A percentile compares a stretch with the other conserved stretches of the same genome.
phyloP scores from a whole-genome alignment of 2,329 filamentous ascomycete genomes.

The Alternaria solani region DNA sequence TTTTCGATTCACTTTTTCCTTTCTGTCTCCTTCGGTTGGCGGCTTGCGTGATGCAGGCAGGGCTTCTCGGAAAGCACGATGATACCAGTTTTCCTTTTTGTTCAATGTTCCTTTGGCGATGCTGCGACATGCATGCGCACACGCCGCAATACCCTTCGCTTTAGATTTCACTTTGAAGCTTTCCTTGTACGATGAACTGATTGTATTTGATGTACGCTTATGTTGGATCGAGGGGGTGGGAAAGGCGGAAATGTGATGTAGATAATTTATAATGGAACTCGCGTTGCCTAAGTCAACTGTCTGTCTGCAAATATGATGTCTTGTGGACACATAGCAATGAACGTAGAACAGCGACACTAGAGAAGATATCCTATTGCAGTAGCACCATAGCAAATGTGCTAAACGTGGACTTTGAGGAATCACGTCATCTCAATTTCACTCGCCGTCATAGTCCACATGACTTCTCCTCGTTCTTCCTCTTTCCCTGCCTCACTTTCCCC shows the following conservation, averaged over 20 bases:
- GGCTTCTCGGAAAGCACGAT: background rate
- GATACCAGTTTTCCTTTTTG: conserved; percentile 3
- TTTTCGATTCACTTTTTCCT: background rate
- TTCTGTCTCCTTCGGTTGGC: background rate
- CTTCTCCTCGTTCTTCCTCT: background rate
- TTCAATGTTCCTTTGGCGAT: background rate
- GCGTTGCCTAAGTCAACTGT: background rate
- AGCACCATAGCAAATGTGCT: background rate
- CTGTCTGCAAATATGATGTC: background rate
- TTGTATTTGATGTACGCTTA: background rate
- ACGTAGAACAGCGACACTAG: background rate
- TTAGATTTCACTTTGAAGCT: background rate
- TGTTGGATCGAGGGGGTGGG: background rate
- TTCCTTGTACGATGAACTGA: background rate
- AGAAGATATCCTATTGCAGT: background rate
- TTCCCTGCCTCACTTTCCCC: background rate
- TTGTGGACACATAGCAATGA: background rate
- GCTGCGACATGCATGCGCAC: background rate
- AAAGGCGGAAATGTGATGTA: background rate
- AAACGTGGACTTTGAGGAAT: background rate
- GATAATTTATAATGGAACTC: conserved; percentile 7
- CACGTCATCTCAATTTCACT: background rate
- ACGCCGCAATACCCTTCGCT: conserved; percentile 3
- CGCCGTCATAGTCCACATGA: background rate
- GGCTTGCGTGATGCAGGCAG: background rate